Base-by-base conservation (phyloP, 75 land plant species). In the Picea glauca region DNA sequence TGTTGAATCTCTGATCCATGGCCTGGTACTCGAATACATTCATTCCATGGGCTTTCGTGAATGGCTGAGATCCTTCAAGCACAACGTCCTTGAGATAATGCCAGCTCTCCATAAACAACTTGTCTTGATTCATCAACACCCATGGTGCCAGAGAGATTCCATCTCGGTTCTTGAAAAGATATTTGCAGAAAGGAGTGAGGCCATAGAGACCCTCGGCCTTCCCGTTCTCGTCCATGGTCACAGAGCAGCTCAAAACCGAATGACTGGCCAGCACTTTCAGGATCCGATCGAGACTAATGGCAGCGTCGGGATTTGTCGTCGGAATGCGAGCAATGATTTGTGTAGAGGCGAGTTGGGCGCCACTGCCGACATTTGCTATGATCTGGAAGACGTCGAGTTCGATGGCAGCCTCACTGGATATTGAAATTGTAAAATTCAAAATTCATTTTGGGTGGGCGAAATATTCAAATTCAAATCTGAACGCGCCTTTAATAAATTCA, bases 91-190 rank as follows among this genome's bases (percentile, higher is more conserved):
- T 58, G 35, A 77, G 40, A 72, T 63, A 60, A 64, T 43, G 77
- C 81, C 86, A 84, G n/a, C 74, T 72, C n/a, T 81, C 77, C 26
- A 79, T 58, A 58, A 84, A 77, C 62, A 85, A 73, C 75, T 84
- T 80, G 76, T 80, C 82, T 58, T 80, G 82, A 60, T 46, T 60
- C 62, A 80, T 43, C 3, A 60, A 13, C 57, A 77, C n/a, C 50
- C 79, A 20, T 3, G 84, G 84, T 15, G 72, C 78, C 33, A 82
- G 18, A 15, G 84, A 86, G 21, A 61, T 62, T 2, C 87, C 82
- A 74, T 80, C 76, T n/a, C 62, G 26, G 33, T 46, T 86, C 76
- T 0, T 58, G 23, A 11, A 62, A 20, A 26, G 87, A 59, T 75
- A 74, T 78, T 30, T 62, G 62, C n/a, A 85, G 67, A 35, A n/a